A percentile compares a stretch with the other conserved stretches of the same genome.
These are phyloP conservation scores for Diaporthe sp. DNA, from an alignment of 2,329 filamentous ascomycete genomes.

Conservation along the genomic window DNA sequence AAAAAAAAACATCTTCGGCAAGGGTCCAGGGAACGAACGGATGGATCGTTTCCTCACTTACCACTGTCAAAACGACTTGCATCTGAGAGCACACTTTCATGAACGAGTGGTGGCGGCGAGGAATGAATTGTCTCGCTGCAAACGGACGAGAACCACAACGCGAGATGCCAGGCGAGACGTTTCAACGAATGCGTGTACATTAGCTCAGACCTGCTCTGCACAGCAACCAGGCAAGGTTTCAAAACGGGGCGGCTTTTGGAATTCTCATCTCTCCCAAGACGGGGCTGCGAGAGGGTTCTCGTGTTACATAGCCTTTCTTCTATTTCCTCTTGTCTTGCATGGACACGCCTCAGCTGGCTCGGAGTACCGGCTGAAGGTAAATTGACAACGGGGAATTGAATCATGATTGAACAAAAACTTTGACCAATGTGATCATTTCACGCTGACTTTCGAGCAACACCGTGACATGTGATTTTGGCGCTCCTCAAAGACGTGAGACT, in stretches of 20 bases:
- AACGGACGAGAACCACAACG: neutral
- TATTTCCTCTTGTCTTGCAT: conserved; percentile 2
- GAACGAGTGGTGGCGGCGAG: neutral
- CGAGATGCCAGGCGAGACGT: neutral
- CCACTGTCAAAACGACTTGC: conserved; percentile 1
- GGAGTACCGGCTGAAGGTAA: neutral
- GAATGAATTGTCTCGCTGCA: neutral
- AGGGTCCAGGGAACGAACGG: neutral
- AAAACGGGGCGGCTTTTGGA: neutral
- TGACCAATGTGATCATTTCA: neutral
- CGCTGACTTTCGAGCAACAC: neutral
- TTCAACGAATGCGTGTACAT: conserved; percentile 15
- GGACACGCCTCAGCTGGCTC: conserved; percentile 17
- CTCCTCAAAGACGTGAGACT: neutral
- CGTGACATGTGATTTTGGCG: neutral
- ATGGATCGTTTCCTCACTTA: neutral
- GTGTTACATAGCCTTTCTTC: conserved; percentile 15
- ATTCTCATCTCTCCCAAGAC: conserved; percentile 16
- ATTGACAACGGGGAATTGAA: conserved; percentile 13
- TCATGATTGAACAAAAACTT: neutral
- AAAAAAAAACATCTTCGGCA: neutral
- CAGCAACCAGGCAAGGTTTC: neutral
- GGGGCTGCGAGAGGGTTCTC: conserved; percentile 17
- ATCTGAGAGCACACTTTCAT: conserved; percentile 6
- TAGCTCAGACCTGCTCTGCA: conserved; percentile 21